Evolutionary conservation across 495 filamentous ascomycete genomes (phyloP), one percentile per base, ranked within the genome.

Genomic region (Glarea lozoyensis): DNA sequence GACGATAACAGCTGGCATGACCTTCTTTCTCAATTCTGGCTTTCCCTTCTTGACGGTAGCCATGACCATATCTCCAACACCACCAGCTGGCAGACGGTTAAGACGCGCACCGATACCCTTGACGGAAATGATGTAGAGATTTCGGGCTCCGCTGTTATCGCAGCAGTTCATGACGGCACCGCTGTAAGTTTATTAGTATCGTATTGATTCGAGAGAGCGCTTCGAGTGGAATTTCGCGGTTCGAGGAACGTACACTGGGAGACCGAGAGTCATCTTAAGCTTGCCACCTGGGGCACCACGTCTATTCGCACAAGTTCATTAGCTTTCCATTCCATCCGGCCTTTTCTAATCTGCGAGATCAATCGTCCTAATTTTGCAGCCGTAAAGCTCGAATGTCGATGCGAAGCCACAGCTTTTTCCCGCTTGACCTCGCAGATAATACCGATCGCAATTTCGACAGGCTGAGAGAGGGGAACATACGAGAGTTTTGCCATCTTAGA

Each of bases 21-120:
- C 90, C 82, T 98, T 98, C 84, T 98, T 98, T 64, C 90, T 76
- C 59, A 98, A 74, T 73, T 98, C 90, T 37, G 92, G 90, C 85
- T 98, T 98, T 66, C 90, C 88, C 86, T 99, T 99, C 85, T 99
- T 97, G 71, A 99, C 93, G 50, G 93, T 97, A 47, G 90, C 88
- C 93, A 98, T 98, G 58, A 98, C 93, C 92, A 98, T 97, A 74
- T 98, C 92, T 56, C 89, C 90, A 59, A 97, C 93, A 78, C 92
- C 92, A 40, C 83, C 92, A 58, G 93, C 93, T 55, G 92, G 92
- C 52, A 99, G 82, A 66, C 92, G 80, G 78, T 99, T 99, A 50
- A 99, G 84, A 53, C 92, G 88, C 53, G 92, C 93, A 76, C 92
- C 93, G 62, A 92, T 88, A 75, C 92, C 92, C 78, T 92, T 94